Conservation (phyloP, 805 yeast genomes). For the Myxozyma neglecta region DNA sequence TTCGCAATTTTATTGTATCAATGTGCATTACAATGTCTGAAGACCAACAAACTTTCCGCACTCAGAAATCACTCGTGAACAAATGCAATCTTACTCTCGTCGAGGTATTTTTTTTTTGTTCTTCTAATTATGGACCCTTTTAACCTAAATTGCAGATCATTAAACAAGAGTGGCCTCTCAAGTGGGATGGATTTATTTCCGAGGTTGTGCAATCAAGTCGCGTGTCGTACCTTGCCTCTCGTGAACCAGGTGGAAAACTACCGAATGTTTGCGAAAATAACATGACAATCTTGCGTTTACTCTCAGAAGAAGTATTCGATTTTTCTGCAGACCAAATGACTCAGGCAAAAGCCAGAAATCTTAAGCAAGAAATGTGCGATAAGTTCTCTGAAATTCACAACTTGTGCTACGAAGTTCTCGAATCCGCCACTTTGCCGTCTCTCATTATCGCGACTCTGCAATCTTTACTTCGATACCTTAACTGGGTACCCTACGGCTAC, state of each 20-base stretch:
- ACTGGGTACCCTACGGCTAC: conserved; percentile 91
- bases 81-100: conserved; percentile 93
- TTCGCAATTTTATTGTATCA: conserved; percentile 87
- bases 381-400: conserved; percentile 93
- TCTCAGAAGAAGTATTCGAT: conserved; percentile 95
- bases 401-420: conserved; percentile 89
- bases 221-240: conserved; percentile 53
- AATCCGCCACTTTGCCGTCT: conserved; percentile 81
- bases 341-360: conserved; percentile 82
- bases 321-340: conserved; percentile 95
- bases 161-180: conserved; percentile 98
- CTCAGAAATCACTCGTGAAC: conserved; percentile 80
- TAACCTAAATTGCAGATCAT: conserved; percentile 56
- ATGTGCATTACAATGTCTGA: conserved; percentile 92
- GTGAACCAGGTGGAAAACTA: conserved; percentile 7
- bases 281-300: conserved; percentile 83
- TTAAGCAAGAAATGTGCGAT: conserved; percentile 79
- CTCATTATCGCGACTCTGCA: conserved; percentile 81
- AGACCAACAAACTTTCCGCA: conserved; percentile 67
- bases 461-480: conserved; percentile 78
- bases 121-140: background rate
- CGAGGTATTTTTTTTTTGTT: conserved; percentile 14
- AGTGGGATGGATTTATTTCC: conserved; percentile 97
- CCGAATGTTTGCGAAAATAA: conserved; percentile 92
- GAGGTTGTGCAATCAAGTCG: conserved; percentile 84